Percentiles rank a stretch among this genome's conserved stretches.
Conservation (phyloP, 768 basidiomycete species). For the Lentinula sp. region DNA sequence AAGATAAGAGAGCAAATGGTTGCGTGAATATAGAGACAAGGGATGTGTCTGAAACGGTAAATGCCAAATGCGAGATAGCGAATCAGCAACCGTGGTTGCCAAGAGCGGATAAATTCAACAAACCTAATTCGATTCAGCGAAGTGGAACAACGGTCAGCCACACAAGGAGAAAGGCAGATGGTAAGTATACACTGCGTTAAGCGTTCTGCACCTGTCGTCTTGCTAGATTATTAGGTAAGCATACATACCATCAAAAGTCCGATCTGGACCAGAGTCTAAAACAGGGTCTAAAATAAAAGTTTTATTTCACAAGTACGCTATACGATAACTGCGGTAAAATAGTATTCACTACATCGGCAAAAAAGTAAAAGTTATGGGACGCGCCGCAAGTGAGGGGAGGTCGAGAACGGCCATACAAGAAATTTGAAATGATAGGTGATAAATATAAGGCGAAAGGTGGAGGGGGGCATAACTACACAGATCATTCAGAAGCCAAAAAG, state of each 20-base stretch:
- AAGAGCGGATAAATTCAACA: neutral
- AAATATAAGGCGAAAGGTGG: conserved; percentile 1
- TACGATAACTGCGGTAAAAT: neutral
- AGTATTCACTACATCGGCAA: neutral
- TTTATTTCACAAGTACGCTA: conserved; percentile 5
- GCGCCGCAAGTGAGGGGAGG: neutral
- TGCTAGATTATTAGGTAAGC: neutral
- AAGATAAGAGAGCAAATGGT: neutral
- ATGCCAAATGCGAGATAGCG: neutral
- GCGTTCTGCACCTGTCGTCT: neutral
- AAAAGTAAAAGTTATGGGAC: neutral
- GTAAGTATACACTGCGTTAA: neutral
- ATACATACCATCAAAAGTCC: neutral
- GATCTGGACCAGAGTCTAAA: conserved; percentile 1
- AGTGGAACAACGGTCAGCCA: neutral
- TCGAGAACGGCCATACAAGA: neutral
- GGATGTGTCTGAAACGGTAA: conserved; percentile 1
- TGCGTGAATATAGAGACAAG: conserved; percentile 3
- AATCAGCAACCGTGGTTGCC: neutral
- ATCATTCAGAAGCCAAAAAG: conserved; percentile 2
- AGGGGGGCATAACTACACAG: conserved; percentile 1
- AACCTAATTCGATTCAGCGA: neutral
- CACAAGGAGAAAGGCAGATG: neutral
- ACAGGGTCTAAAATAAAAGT: neutral
- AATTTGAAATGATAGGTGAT: neutral